Conservation (phyloP, 2,329 filamentous ascomycete genomes). For the Apiospora rasikravindrae region DNA sequence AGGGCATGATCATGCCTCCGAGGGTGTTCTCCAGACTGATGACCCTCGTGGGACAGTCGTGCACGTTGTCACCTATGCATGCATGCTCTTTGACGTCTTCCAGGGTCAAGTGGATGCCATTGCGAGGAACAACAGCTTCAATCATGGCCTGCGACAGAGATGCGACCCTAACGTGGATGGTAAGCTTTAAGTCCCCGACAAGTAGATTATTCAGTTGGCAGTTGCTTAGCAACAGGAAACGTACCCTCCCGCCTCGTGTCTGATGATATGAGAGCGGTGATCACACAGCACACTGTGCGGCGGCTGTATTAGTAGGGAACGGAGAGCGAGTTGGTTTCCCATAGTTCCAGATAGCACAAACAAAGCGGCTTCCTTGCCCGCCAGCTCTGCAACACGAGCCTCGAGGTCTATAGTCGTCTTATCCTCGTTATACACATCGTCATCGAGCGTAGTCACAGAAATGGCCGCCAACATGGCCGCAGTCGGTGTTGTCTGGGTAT, state of each 20-base stretch:
- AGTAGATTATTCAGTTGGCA: background rate
- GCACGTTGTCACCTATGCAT: conserved; percentile 47
- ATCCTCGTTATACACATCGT: conserved; percentile 78
- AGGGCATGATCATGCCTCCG: conserved; percentile 41
- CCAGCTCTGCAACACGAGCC: conserved; percentile 66
- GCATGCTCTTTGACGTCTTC: conserved; percentile 45
- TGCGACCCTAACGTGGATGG: conserved; percentile 48
- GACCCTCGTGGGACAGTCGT: conserved; percentile 47
- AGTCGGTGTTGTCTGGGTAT: conserved; percentile 73
- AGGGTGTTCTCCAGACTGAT: conserved; percentile 50
- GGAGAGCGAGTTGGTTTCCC: conserved; percentile 79
- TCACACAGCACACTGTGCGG: conserved; percentile 76
- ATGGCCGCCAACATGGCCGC: conserved; percentile 75
- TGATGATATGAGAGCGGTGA: conserved; percentile 69
- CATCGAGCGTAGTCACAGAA: conserved; percentile 70
- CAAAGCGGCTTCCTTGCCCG: conserved; percentile 69
- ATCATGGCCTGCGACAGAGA: conserved; percentile 69
- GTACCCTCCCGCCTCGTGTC: conserved; percentile 57
- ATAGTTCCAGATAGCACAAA: conserved; percentile 81
- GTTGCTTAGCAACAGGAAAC: background rate
- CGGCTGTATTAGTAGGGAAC: conserved; percentile 71
- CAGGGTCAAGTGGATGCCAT: conserved; percentile 47
- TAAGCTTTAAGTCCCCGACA: background rate
- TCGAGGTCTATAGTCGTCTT: conserved; percentile 72
- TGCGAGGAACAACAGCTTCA: conserved; percentile 47